phyloP scores from a whole-genome alignment of 345 rosid genomes.

The Salix dunnii region DNA sequence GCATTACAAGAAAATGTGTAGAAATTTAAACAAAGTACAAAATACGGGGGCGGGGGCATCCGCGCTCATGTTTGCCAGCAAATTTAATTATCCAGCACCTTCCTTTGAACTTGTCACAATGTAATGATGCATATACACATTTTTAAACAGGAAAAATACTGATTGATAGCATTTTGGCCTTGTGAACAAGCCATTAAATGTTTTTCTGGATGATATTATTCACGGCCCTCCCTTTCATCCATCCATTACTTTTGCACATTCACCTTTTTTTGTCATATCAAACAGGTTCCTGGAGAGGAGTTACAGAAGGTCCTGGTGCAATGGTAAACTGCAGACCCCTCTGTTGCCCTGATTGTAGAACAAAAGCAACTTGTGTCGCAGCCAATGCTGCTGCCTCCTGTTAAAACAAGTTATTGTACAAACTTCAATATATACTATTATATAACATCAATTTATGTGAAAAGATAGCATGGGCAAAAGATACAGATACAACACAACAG shows the following conservation, averaged over 20 bases:
- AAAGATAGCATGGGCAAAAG: not conserved
- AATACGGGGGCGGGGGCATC: not conserved
- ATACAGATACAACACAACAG: not conserved
- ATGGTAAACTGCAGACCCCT: slow-evolving; percentile 72
- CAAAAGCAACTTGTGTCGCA: slow-evolving; percentile 83
- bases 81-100: not conserved
- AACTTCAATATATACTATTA: slow-evolving; percentile 3
- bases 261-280: slow-evolving; percentile 15
- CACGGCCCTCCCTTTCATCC: not conserved
- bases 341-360: slow-evolving; percentile 73
- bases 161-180: not conserved
- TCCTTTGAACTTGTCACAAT: not conserved
- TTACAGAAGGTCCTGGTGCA: slow-evolving; percentile 49
- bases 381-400: slow-evolving; percentile 91
- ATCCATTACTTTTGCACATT: not conserved
- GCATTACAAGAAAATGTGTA: not conserved
- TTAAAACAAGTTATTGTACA: slow-evolving; percentile 14
- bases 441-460: slow-evolving; percentile 1
- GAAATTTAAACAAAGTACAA: not conserved
- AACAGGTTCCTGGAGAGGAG: slow-evolving; percentile 50
- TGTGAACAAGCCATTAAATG: not conserved
- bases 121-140: not conserved
- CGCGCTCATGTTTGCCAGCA: not conserved
- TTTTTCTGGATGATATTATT: not conserved
- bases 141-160: not conserved